Evolutionary conservation across 768 basidiomycete genomes (phyloP).

Genomic region (Tephrocybe sp.): DNA sequence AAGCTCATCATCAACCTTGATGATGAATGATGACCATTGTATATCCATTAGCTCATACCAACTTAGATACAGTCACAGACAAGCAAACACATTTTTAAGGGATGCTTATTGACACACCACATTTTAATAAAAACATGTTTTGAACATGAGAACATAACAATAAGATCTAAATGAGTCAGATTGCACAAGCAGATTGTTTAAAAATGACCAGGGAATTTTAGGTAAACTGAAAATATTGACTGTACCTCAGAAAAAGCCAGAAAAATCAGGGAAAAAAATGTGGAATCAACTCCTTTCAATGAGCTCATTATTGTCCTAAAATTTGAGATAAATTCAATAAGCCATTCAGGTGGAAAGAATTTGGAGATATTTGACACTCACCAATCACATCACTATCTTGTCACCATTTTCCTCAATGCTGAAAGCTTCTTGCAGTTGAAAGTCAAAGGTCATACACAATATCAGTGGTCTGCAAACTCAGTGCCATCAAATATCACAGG

Average conservation of each 20-base stretch:
- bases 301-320: constrained; percentile 8
- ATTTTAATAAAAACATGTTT: constrained; percentile 9
- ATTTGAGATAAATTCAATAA: neutral
- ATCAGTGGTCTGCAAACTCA: neutral
- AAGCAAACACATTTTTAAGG: constrained; percentile 15
- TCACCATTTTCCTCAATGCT: neutral
- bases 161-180: neutral
- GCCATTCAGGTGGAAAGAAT: neutral
- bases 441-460: neutral
- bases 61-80: constrained; percentile 19
- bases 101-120: neutral
- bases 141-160: neutral
- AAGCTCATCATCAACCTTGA: too few relatives aligned
- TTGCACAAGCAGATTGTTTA: constrained; percentile 16
- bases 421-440: neutral
- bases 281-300: constrained; percentile 20
- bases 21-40: too few relatives aligned
- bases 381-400: too few relatives aligned
- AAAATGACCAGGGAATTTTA: neutral
- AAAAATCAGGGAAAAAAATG: constrained; percentile 24
- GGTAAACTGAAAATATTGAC: constrained; percentile 16
- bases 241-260: constrained; percentile 15
- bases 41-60: too few relatives aligned
- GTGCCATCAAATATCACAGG: too few relatives aligned
- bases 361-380: too few relatives aligned